A percentile compares a stretch with the other conserved stretches of the same genome.
Evolutionary conservation across 106 monocot genomes (phyloP).

Genomic region (Chionographis japonica): DNA sequence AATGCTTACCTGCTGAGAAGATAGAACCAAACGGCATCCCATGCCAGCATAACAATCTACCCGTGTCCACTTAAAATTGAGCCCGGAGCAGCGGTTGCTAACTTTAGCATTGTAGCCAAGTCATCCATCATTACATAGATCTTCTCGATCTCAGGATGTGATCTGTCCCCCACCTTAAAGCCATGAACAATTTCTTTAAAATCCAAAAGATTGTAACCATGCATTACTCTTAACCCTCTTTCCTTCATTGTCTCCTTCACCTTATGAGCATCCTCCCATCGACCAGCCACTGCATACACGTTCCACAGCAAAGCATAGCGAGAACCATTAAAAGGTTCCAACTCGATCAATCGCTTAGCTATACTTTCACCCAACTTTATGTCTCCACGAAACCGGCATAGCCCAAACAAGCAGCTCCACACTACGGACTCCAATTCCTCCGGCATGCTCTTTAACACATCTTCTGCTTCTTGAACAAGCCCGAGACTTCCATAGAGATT

Average conservation of each 20-base stretch:
- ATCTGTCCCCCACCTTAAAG: conserved; percentile 31
- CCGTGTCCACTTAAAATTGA: background rate
- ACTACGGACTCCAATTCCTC: conserved; percentile 26
- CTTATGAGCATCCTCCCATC: conserved; percentile 37
- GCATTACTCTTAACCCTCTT: conserved; percentile 18
- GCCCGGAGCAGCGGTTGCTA: background rate
- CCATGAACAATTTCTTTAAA: conserved; percentile 40
- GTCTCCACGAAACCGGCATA: conserved; percentile 33
- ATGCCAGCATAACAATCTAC: background rate
- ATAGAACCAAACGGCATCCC: background rate
- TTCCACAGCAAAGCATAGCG: conserved; percentile 37
- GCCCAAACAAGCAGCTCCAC: conserved; percentile 37
- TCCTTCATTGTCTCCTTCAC: conserved; percentile 32
- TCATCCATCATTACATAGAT: conserved; percentile 43
- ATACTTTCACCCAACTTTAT: conserved; percentile 40
- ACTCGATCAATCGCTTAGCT: conserved; percentile 31
- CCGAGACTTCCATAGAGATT: conserved; percentile 34
- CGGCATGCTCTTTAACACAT: conserved; percentile 27
- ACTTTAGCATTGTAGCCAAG: conserved; percentile 20
- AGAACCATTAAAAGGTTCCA: conserved; percentile 36
- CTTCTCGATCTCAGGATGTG: conserved; percentile 22
- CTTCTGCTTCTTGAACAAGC: conserved; percentile 35
- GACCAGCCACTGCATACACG: conserved; percentile 32
- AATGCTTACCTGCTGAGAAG: background rate
- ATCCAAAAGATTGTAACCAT: conserved; percentile 36